A percentile compares a stretch with the other conserved stretches of the same genome.
These are phyloP conservation scores for Suhomyces bribrorum DNA, from an alignment of 1,139 yeast species.

Conservation along the genomic window DNA sequence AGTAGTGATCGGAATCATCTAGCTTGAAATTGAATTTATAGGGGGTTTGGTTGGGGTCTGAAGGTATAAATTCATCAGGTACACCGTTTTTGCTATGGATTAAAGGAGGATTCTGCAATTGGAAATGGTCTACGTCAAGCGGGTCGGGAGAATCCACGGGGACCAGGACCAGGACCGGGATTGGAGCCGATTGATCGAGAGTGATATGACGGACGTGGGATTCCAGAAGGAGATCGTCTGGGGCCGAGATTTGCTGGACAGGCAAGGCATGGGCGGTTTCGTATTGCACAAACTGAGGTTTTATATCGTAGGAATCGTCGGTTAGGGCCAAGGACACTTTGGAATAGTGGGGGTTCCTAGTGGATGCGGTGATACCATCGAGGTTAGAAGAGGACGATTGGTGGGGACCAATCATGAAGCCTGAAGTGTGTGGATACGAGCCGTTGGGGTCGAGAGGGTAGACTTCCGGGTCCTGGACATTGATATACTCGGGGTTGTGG, in stretches of 20 bases:
- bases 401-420: constrained; percentile 6
- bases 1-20: background rate
- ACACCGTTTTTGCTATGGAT: constrained; percentile 1
- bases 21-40: constrained; percentile 13
- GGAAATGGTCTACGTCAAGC: background rate
- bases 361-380: background rate
- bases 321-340: constrained; percentile 19
- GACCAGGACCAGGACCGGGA: too few relatives aligned
- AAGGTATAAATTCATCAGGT: background rate
- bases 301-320: constrained; percentile 18
- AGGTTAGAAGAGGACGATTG: constrained; percentile 1
- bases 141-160: background rate
- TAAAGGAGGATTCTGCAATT: constrained; percentile 1
- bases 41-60: background rate
- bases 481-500: constrained; percentile 9
- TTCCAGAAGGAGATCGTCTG: background rate
- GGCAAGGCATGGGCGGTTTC: constrained; percentile 8
- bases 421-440: constrained; percentile 3
- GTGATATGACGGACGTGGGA: constrained; percentile 5
- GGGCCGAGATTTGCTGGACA: constrained; percentile 1
- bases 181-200: background rate
- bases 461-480: constrained; percentile 10
- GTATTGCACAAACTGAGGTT: constrained; percentile 15
- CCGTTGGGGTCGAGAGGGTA: constrained; percentile 3
- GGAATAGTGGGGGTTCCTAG: constrained; percentile 13